Evolutionary conservation across 129 eudicot species (phyloP), one percentile per base, ranked within the genome.

Genomic region (Oenanthe sinensis): DNA sequence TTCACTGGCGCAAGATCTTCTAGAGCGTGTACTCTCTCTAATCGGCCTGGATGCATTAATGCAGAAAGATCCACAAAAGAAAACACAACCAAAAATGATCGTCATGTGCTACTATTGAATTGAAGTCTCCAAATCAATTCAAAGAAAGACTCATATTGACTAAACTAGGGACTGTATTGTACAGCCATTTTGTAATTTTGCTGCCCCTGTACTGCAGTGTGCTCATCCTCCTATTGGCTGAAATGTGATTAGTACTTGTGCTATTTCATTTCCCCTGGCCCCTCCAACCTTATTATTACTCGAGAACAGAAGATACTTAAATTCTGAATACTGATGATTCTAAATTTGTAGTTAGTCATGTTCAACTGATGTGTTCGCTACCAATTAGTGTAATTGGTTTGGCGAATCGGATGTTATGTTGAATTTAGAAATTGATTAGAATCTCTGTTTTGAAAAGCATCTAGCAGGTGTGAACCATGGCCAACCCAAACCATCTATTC

Each of bases 1-100:
- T 81, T 78, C 28, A 79, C 79, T 58, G 37, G 13, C 69, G 33
- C 15, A 60, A 60, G 28, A 6, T 13, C 65, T 58, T 81, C 49
- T 46, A 15, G 42, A 43, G 76, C 50, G 12, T 45, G 58, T 20
- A 5, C 16, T 11, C 11, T 43, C 33, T 72, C 28, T 72, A 43
- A 46, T 13, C 54, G 0, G 0, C 0, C 52, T 43, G 19, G 52
- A 74, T 46, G 30, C 72, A 71, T 19, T 19, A 0, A 39, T n/a
- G 67, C 33, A 39, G 48, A 71, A 71, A n/a, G 8, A 22, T 22
- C 33, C 8, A 22, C 7, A 15, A 71, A 71, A 9, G 75, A 22
- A 71, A 22, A 22, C n/a, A 42, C 44, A 40, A 20, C 10, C 72
- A 67, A 15, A 8, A 30, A 67, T 33, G 72, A 13, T 67, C 10